Conservation (phyloP, 73 alveolate genomes). For the Symbiodinium pilosum region DNA sequence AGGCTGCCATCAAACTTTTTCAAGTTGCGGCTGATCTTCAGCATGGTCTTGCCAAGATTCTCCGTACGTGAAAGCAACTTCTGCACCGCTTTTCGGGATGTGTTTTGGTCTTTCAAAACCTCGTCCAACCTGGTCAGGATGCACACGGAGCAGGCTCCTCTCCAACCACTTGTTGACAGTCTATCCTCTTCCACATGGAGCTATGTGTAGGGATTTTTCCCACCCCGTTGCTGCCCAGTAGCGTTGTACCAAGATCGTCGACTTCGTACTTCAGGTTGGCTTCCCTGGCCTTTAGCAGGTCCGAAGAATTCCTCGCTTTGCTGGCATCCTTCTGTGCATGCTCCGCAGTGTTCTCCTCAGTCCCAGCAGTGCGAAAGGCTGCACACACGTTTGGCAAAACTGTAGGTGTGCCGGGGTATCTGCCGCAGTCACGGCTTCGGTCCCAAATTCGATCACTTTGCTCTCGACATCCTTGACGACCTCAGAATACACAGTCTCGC, state of each 20-base stretch:
- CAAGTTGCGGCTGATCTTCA: conserved; percentile 11
- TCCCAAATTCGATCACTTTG: conserved; percentile 52
- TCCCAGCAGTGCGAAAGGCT: no score
- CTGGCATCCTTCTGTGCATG: conserved; percentile 39
- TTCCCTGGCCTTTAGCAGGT: conserved; percentile 60
- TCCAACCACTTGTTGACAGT: background rate
- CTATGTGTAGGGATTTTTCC: no score
- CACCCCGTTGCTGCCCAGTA: conserved; percentile 31
- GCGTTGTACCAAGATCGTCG: conserved; percentile 43
- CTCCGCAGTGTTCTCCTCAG: conserved; percentile 27
- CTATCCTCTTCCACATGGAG: background rate
- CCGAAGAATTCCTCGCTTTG: conserved; percentile 34
- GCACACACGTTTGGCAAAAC: no score
- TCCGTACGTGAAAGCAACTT: conserved; percentile 18
- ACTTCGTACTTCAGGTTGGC: conserved; percentile 73
- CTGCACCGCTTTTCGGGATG: conserved; percentile 36
- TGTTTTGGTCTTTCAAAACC: conserved; percentile 63
- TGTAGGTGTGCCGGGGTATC: background rate
- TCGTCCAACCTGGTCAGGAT: conserved; percentile 30
- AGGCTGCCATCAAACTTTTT: conserved; percentile 51
- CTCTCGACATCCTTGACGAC: conserved; percentile 66
- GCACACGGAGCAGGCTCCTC: background rate
- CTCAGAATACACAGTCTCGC: background rate
- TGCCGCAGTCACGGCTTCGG: conserved; percentile 48
- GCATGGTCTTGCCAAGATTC: conserved; percentile 59